phyloP scores from a whole-genome alignment of 2,329 filamentous ascomycete species.

The Botrytis byssoidea region DNA sequence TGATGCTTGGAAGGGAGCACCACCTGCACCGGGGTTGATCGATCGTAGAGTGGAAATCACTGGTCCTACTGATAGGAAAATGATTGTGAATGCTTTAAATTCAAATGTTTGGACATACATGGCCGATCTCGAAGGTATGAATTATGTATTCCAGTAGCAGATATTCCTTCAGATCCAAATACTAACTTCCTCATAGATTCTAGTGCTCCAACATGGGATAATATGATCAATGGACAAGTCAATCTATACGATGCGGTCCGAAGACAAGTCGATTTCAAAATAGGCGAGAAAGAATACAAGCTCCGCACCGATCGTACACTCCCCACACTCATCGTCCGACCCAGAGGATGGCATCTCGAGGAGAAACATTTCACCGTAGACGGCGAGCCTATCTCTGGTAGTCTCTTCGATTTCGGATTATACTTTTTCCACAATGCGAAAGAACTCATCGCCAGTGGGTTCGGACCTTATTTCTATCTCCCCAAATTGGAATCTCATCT shows the following conservation, averaged over 20 bases:
- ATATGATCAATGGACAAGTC: constrained; percentile 98
- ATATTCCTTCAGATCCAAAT: background rate
- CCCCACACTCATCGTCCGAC: constrained; percentile 90
- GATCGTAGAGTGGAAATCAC: constrained; percentile 97
- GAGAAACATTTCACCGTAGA: constrained; percentile 98
- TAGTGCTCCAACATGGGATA: constrained; percentile 94
- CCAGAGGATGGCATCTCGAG: constrained; percentile 95
- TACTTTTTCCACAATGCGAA: constrained; percentile 99
- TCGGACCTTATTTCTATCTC: constrained; percentile 95
- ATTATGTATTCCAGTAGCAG: constrained; percentile 30
- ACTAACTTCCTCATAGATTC: constrained; percentile 63
- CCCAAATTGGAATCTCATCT: constrained; percentile 98
- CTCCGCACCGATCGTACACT: constrained; percentile 84
- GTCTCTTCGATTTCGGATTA: constrained; percentile 94
- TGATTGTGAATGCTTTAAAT: constrained; percentile 97
- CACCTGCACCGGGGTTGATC: constrained; percentile 85
- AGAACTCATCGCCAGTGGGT: constrained; percentile 79
- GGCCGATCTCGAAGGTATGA: constrained; percentile 92
- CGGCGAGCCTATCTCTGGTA: constrained; percentile 88
- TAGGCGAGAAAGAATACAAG: constrained; percentile 94
- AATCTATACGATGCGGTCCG: constrained; percentile 97
- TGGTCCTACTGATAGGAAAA: constrained; percentile 95
- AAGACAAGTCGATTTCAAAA: constrained; percentile 92
- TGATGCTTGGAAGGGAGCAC: constrained; percentile 87
- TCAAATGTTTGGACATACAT: constrained; percentile 98